These are phyloP conservation scores for Saccharomyces hybrid DNA, from an alignment of 1,139 yeast species.

Conservation along the genomic window DNA sequence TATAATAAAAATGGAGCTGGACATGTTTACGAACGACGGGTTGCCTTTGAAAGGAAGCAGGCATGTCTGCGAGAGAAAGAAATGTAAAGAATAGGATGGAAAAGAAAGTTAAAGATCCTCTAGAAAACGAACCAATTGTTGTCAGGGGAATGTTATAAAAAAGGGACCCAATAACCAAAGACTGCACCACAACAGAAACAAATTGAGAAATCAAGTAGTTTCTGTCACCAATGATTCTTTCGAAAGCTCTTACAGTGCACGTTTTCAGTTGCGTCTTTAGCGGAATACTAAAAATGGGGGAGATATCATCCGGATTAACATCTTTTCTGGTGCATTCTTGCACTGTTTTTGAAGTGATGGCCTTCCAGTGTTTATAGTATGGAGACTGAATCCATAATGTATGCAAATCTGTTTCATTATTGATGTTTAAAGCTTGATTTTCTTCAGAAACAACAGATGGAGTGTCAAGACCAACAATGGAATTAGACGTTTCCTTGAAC, in stretches of 20 bases:
- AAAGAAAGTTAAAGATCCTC: constrained; percentile 47
- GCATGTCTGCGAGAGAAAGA: constrained; percentile 42
- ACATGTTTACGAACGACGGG: constrained; percentile 43
- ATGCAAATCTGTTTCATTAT: constrained; percentile 58
- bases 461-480: background rate
- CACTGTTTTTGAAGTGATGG: constrained; percentile 32
- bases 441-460: background rate
- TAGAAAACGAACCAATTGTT: constrained; percentile 42
- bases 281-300: constrained; percentile 33
- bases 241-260: constrained; percentile 38
- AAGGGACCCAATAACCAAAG: constrained; percentile 44
- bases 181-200: constrained; percentile 39
- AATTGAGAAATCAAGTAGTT: constrained; percentile 38
- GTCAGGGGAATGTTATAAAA: constrained; percentile 38
- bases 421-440: constrained; percentile 44
- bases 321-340: constrained; percentile 24
- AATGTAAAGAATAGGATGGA: constrained; percentile 43
- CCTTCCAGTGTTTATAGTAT: constrained; percentile 36
- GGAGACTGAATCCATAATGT: constrained; percentile 53
- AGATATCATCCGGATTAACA: constrained; percentile 36
- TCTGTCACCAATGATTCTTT: constrained; percentile 40
- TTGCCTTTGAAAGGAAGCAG: constrained; percentile 40
- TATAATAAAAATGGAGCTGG: constrained; percentile 42
- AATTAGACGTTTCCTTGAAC: constrained; percentile 3
- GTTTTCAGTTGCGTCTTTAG: constrained; percentile 36